Evolutionary conservation across 2,329 filamentous ascomycete species (phyloP).

Genomic region (Nigrospora oryzae): DNA sequence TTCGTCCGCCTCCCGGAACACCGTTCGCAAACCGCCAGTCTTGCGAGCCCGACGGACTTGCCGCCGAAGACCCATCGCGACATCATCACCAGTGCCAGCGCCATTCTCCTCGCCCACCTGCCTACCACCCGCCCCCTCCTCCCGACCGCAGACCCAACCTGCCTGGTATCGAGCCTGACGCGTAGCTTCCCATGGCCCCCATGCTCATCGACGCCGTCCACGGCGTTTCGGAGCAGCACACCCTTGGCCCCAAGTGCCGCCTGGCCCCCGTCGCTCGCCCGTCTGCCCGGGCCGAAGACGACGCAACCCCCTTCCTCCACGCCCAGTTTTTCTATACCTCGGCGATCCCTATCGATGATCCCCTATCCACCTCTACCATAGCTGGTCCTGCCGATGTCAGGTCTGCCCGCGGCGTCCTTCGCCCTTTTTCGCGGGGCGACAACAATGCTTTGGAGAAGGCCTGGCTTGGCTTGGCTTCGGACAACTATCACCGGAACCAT

Average conservation of each 20-base stretch:
- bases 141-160: too few relatives aligned
- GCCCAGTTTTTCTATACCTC: constrained; percentile 84
- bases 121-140: too few relatives aligned
- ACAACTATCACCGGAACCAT: constrained; percentile 40
- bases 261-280: constrained; percentile 37
- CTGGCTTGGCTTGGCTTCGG: constrained; percentile 56
- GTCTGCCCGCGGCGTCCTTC: constrained; percentile 51
- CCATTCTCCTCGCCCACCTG: too few relatives aligned
- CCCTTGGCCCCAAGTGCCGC: constrained; percentile 51
- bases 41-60: too few relatives aligned
- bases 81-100: too few relatives aligned
- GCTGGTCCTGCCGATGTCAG: constrained; percentile 40
- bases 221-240: constrained; percentile 31
- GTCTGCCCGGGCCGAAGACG: constrained; percentile 20
- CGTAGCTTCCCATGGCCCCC: too few relatives aligned
- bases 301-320: constrained; percentile 49
- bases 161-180: too few relatives aligned
- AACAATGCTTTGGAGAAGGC: constrained; percentile 72
- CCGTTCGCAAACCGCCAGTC: too few relatives aligned
- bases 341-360: constrained; percentile 76
- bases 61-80: too few relatives aligned
- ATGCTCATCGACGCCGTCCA: too few relatives aligned
- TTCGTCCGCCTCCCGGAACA: too few relatives aligned
- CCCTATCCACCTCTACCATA: constrained; percentile 58
- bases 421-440: constrained; percentile 72